Conservation (phyloP, 495 filamentous ascomycete genomes). For the Talaromyces thailandensis region DNA sequence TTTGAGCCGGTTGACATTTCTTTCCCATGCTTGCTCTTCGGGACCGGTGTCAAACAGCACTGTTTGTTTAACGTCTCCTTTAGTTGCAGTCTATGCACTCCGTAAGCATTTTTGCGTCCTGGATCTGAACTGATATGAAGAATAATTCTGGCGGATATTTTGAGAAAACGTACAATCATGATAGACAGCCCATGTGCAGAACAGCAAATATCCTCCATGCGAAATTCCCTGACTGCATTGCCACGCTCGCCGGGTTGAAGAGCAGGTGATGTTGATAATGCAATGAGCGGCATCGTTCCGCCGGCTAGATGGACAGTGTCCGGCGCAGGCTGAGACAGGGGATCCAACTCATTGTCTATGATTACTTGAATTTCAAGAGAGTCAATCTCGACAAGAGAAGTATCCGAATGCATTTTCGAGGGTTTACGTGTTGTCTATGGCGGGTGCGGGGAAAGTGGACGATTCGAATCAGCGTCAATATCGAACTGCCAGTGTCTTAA, state of each 20-base stretch:
- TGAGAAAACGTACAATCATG: conserved; percentile 32
- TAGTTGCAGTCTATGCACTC: conserved; percentile 39
- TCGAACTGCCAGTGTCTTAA: not conserved
- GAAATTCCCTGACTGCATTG: conserved; percentile 34
- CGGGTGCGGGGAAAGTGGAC: not conserved
- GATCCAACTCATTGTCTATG: conserved; percentile 52
- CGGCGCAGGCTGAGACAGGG: conserved; percentile 40
- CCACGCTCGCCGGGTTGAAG: conserved; percentile 27
- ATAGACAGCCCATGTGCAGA: conserved; percentile 52
- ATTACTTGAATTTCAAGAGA: conserved; percentile 37
- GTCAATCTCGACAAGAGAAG: conserved; percentile 37
- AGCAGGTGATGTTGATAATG: conserved; percentile 15
- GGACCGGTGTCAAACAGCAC: conserved; percentile 54
- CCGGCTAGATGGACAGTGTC: conserved; percentile 36
- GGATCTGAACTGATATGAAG: no score
- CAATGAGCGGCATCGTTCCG: conserved; percentile 29
- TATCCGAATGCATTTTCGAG: not conserved
- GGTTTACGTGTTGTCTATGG: not conserved
- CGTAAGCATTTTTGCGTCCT: not conserved
- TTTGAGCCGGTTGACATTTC: conserved; percentile 41
- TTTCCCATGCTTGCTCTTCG: conserved; percentile 46
- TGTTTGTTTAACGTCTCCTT: conserved; percentile 39
- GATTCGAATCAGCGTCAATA: not conserved
- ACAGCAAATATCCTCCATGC: conserved; percentile 51
- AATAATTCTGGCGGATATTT: not conserved